phyloP scores from a whole-genome alignment of 805 yeast species.

The Candida suzukii region DNA sequence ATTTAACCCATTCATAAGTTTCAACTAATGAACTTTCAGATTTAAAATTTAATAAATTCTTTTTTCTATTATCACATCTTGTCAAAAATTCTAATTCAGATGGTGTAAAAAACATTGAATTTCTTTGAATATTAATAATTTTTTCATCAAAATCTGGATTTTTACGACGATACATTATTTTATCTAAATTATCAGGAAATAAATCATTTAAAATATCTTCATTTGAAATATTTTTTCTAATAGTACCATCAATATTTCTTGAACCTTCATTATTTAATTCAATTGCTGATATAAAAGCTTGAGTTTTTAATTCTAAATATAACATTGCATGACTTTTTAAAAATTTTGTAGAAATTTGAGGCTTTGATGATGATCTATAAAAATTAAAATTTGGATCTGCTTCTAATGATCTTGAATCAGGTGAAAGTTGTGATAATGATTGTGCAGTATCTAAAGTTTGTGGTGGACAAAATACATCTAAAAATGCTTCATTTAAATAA shows the following conservation, averaged over 20 bases:
- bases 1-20: constrained; percentile 81
- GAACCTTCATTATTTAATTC: constrained; percentile 30
- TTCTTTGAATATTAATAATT: constrained; percentile 18
- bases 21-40: constrained; percentile 50
- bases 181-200: constrained; percentile 61
- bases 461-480: constrained; percentile 82
- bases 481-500: constrained; percentile 74
- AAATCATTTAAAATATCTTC: constrained; percentile 67
- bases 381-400: constrained; percentile 4
- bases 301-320: constrained; percentile 85
- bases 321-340: constrained; percentile 76
- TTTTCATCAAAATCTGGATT: constrained; percentile 19
- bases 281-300: constrained; percentile 86
- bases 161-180: constrained; percentile 34
- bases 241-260: neutral
- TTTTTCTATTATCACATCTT: constrained; percentile 67
- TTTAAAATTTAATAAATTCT: constrained; percentile 41
- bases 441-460: constrained; percentile 44
- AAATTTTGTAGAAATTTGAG: constrained; percentile 30
- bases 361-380: constrained; percentile 3
- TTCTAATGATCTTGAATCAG: constrained; percentile 7
- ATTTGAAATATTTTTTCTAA: constrained; percentile 42
- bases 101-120: constrained; percentile 46
- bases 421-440: constrained; percentile 22
- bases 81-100: constrained; percentile 74